phyloP scores from a whole-genome alignment of 257 asterid species.

The Orobanche coerulescens region DNA sequence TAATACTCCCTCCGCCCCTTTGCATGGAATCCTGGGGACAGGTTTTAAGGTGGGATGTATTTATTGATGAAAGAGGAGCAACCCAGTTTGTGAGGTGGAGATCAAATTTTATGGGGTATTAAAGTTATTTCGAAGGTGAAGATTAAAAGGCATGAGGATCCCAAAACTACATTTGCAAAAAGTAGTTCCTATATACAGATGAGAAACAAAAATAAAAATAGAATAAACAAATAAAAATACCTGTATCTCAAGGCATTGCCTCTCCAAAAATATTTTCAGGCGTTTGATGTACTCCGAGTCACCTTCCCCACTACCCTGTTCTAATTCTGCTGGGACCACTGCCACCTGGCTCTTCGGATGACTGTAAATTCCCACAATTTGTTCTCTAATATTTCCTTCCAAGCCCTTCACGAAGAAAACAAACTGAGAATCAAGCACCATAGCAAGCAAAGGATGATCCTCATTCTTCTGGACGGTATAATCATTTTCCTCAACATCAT shows the following conservation, averaged over 20 bases:
- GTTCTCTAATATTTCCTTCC: conserved; percentile 66
- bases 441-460: conserved; percentile 62
- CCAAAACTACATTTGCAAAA: too few species aligned
- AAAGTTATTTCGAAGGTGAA: too few species aligned
- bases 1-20: too few species aligned
- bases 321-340: conserved; percentile 75
- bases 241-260: conserved; percentile 94
- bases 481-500: conserved; percentile 65
- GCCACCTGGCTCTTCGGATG: conserved; percentile 84
- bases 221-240: conserved; percentile 31
- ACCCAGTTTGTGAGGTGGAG: too few species aligned
- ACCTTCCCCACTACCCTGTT: conserved; percentile 60
- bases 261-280: conserved; percentile 62
- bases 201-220: neutral
- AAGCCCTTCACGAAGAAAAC: conserved; percentile 51
- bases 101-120: too few species aligned
- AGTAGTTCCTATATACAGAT: neutral
- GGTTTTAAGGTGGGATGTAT: too few species aligned
- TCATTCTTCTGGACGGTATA: conserved; percentile 43
- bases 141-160: too few species aligned
- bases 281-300: conserved; percentile 71
- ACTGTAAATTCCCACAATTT: conserved; percentile 63
- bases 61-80: too few species aligned
- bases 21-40: too few species aligned
- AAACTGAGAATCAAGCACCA: conserved; percentile 66